These are phyloP conservation scores for Melanomma pulvis-pyrius DNA, from an alignment of 495 filamentous ascomycete species.

Conservation along the genomic window DNA sequence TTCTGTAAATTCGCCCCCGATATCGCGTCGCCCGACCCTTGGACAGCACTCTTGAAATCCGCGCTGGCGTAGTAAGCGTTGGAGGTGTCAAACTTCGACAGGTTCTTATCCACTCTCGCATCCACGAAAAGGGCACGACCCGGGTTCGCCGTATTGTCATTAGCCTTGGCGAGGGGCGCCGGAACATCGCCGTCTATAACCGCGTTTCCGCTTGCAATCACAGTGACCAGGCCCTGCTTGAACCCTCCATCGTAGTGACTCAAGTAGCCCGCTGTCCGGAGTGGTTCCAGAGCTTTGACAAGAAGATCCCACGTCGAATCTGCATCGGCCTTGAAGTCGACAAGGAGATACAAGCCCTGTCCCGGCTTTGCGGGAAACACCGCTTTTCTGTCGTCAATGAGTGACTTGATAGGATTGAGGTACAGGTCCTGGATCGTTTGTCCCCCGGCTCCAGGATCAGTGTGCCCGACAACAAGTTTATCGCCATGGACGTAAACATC, in stretches of 20 bases:
- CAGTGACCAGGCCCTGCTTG: constrained; percentile 64
- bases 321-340: constrained; percentile 64
- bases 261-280: constrained; percentile 64
- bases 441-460: constrained; percentile 55
- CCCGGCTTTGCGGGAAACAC: constrained; percentile 62
- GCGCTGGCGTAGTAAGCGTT: constrained; percentile 14
- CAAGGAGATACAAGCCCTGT: constrained; percentile 69
- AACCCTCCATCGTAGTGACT: constrained; percentile 59
- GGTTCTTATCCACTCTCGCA: constrained; percentile 5
- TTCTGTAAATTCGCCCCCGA: constrained; percentile 3
- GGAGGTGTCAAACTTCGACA: constrained; percentile 6
- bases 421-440: constrained; percentile 66
- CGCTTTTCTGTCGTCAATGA: constrained; percentile 59
- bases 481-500: constrained; percentile 35
- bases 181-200: constrained; percentile 57
- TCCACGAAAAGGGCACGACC: constrained; percentile 8
- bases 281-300: constrained; percentile 64
- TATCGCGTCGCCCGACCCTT: not conserved
- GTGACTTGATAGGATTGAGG: constrained; percentile 62
- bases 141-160: constrained; percentile 1
- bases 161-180: not conserved
- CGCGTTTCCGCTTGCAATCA: constrained; percentile 79
- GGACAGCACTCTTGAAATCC: constrained; percentile 9
- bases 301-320: constrained; percentile 17
- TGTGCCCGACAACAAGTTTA: constrained; percentile 61